Percentiles rank a stretch among this genome's conserved stretches.
Conservation (phyloP, 192 early-diverging fungal genomes). For the Umbelopsis isabellina region DNA sequence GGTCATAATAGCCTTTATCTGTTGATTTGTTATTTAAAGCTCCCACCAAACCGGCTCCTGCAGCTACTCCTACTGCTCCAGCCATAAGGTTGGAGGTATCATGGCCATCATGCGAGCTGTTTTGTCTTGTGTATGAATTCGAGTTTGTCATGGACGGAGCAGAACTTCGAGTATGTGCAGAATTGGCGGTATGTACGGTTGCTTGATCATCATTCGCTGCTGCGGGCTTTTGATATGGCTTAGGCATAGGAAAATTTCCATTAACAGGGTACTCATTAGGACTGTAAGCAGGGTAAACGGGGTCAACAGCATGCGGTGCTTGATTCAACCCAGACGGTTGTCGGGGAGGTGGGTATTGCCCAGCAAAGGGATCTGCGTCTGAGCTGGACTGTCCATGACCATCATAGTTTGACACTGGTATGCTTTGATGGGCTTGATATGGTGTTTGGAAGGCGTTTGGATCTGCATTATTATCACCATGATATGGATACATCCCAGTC, state of each 20-base stretch:
- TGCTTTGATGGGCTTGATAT: neutral
- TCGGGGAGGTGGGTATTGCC: conserved; percentile 33
- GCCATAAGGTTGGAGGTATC: neutral
- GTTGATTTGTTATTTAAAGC: neutral
- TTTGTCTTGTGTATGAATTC: neutral
- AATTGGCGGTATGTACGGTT: neutral
- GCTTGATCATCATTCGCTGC: conserved; percentile 1
- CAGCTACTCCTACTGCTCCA: neutral
- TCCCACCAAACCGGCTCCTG: neutral
- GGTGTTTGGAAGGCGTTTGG: neutral
- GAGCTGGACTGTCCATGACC: neutral
- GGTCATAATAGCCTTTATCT: neutral
- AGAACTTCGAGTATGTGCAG: neutral
- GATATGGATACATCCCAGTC: neutral
- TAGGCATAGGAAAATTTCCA: neutral
- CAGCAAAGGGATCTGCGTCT: conserved; percentile 33
- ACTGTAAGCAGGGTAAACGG: neutral
- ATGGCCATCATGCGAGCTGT: neutral
- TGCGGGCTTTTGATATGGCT: neutral
- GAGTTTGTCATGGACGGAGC: neutral
- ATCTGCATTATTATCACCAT: neutral
- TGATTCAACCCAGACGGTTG: neutral
- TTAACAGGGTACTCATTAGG: neutral
- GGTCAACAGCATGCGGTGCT: neutral
- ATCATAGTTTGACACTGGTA: neutral